A percentile compares a stretch with the other conserved stretches of the same genome.
These are phyloP conservation scores for Drosera spatulata DNA, from an alignment of 179 eudicot species.

Conservation along the genomic window DNA sequence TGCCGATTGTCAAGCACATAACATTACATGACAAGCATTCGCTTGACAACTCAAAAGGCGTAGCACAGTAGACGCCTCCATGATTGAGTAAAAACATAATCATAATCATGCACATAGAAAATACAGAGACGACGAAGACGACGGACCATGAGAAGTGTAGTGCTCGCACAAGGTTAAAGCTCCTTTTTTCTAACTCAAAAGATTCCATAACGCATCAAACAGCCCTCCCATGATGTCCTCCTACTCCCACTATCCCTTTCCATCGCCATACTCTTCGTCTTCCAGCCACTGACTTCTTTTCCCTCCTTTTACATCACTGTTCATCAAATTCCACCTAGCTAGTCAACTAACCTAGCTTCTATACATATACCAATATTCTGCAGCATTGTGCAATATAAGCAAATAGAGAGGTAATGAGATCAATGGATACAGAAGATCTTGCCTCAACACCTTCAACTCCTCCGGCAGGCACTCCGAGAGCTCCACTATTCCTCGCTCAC, in stretches of 20 bases:
- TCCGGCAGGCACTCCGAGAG: conserved; percentile 47
- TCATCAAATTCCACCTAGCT: neutral
- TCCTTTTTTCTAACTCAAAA: neutral
- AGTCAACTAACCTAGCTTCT: neutral
- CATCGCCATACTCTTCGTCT: neutral
- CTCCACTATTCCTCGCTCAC: conserved; percentile 50
- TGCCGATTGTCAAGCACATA: no score
- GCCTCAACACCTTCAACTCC: conserved; percentile 56
- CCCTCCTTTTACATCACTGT: neutral
- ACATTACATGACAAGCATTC: no score
- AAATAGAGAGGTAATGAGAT: neutral
- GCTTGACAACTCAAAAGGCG: neutral
- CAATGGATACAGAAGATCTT: conserved; percentile 53
- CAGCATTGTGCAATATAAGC: neutral
- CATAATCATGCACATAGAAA: neutral
- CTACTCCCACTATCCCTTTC: neutral
- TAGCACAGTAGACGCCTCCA: neutral
- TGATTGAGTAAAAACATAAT: neutral
- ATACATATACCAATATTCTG: neutral
- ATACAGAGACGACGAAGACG: neutral
- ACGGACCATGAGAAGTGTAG: neutral
- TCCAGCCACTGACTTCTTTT: neutral
- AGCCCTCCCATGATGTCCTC: no score
- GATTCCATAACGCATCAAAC: neutral
- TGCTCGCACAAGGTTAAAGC: neutral